Evolutionary conservation across 345 rosid species (phyloP), one percentile per base, ranked within the genome.

Genomic region (Draba incana): DNA sequence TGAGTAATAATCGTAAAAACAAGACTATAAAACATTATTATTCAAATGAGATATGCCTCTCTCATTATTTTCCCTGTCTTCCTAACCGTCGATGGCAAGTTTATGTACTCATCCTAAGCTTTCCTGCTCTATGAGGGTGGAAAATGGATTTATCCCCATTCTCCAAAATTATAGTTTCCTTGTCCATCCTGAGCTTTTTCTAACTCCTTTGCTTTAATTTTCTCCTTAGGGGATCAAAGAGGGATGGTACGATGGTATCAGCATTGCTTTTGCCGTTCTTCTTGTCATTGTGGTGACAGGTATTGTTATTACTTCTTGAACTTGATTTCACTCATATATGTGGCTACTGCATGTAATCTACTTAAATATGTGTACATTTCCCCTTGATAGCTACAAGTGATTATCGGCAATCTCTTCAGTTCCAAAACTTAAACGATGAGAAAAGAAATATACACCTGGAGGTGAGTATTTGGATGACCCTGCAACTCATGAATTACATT

Each of bases 231-330:
- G 99, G 64, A 77, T 82, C 24, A 41, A 86, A 77, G 81, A 82
- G 81, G 99, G 99, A 62, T 94, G 99, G 99, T 94, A 89, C 68
- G 99, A 94, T 82, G 99, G 99, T 27, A 92, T 85, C 45, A 94
- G 99, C 88, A 94, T 94, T 65, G 85, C 88, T 69, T 86, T 94
- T 76, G 99, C 99, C 43, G 99, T 94, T 70, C 57, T 87, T 55
- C 92, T 94, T 63, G 99, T 94, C 75, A 86, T 94, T 75, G 79
- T 88, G 69, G 96, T 94, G 73, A 94, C 99, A 82, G 99, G 99
- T 94, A 54, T 42, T 51, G 16, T 51, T 52, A 16, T 69, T 42
- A 5, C 57, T 39, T 43, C 12, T 51, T 68, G 15, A 56, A 50
- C 44, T 57, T 25, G 39, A 49, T 56, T 44, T 64, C 50, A 44